Base-by-base conservation (phyloP, 2,329 filamentous ascomycete genomes). In the Paecilomyces formosus region DNA sequence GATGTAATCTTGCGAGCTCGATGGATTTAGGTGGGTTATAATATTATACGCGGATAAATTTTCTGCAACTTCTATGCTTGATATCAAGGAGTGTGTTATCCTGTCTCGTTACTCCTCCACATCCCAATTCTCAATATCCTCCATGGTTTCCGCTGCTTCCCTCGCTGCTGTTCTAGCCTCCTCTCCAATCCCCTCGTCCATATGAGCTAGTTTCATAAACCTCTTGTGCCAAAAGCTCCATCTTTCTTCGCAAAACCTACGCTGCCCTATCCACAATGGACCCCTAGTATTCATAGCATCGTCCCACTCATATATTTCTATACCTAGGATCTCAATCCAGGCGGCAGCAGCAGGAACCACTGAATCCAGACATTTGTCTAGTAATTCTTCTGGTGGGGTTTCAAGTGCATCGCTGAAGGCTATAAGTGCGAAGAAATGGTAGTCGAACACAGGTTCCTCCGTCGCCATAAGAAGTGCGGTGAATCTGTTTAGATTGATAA, bases 291-390 rank as follows among this genome's bases (percentile, higher is more conserved):
- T 26, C 13, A 6, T 8, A 5, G 2, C 35, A n/a, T 61, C 59
- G 21, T 62, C 57, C 61, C 61, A 62, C 4, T 57, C 45, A 55
- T 60, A 62, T 6, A 62, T 62, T 4, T 57, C 55, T 28, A 57
- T 56, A 7, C 59, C 61, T 5, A 62, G 15, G 21, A 58, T 56
- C 52, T 61, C 59, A 52, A 62, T 60, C 61, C 59, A 62, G 3
- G 31, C 57, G 21, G 57, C 59, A 15, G 61, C 61, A 1, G 59
- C 61, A 31, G 55, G 61, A 28, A 61, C 39, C 35, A 28, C 52
- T 11, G 61, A 59, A 9, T 59, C 59, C 7, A 57, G 21, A 3
- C 53, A 35, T 59, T 33, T 6, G 35, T 45, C 8, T 45, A 8
- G 15, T 45, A 45, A 18, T 45, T 45, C 13, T 3, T 18, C 9